Conservation (phyloP, 1,284 basidiomycete genomes). For the Pascua sp. region DNA sequence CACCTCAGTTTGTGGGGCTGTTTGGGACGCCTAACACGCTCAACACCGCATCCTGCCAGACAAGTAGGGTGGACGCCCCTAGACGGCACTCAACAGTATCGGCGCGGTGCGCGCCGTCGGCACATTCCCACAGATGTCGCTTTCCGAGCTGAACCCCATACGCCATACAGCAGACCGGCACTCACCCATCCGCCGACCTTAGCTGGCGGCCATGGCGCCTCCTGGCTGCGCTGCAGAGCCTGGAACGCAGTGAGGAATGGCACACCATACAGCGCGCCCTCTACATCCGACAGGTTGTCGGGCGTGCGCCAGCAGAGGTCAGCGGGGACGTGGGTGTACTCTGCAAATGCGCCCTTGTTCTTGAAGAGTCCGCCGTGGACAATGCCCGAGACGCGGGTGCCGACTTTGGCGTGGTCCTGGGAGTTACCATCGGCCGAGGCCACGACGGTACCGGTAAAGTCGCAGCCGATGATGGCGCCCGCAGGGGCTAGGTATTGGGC, state of each 20-base stretch:
- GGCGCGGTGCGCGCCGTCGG: no score
- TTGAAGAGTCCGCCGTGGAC: conserved; percentile 51
- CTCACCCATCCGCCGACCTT: no score
- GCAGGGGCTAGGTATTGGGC: background rate
- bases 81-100: no score
- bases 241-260: conserved; percentile 26
- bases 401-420: conserved; percentile 29
- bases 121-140: no score
- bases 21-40: no score
- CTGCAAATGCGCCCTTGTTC: conserved; percentile 44
- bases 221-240: conserved; percentile 10
- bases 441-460: conserved; percentile 53
- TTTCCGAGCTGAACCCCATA: no score
- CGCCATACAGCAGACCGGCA: no score
- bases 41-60: conserved; percentile 7
- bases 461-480: conserved; percentile 12
- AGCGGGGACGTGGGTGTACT: conserved; percentile 46
- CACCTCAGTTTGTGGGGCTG: no score
- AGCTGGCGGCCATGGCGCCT: conserved; percentile 4
- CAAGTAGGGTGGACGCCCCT: background rate
- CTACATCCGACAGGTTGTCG: conserved; percentile 30
- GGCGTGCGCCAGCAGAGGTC: conserved; percentile 25
- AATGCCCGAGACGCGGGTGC: conserved; percentile 53
- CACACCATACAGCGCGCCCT: conserved; percentile 50
- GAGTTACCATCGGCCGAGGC: background rate